A percentile compares a stretch with the other conserved stretches of the same genome.
phyloP scores from a whole-genome alignment of 805 yeast species.

The Candida mattraensis region DNA sequence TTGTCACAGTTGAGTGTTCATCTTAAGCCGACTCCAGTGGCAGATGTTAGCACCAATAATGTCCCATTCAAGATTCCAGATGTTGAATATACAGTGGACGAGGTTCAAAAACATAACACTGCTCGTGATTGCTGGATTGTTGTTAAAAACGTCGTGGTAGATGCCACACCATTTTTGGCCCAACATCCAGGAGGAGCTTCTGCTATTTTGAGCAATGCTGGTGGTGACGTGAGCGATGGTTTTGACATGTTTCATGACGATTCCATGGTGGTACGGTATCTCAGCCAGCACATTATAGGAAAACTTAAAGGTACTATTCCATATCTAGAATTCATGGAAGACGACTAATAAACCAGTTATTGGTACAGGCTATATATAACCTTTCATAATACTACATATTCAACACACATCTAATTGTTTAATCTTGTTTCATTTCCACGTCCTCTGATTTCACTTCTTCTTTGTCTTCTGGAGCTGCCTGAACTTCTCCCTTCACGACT shows the following conservation, averaged over 20 bases:
- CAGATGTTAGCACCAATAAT: slow-evolving; percentile 10
- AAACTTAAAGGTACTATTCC: slow-evolving; percentile 48
- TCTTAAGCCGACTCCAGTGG: slow-evolving; percentile 6
- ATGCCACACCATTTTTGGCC: slow-evolving; percentile 43
- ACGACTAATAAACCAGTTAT: background rate
- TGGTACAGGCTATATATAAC: too few species aligned
- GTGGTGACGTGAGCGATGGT: slow-evolving; percentile 64
- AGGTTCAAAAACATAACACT: slow-evolving; percentile 47
- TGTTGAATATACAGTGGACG: slow-evolving; percentile 46
- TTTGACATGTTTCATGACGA: slow-evolving; percentile 62
- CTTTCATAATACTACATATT: too few species aligned
- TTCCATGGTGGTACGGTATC: slow-evolving; percentile 49
- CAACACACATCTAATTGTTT: too few species aligned
- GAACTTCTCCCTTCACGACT: too few species aligned
- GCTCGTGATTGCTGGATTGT: slow-evolving; percentile 53
- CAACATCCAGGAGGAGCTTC: slow-evolving; percentile 78
- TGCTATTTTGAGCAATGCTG: slow-evolving; percentile 67
- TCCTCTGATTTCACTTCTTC: background rate
- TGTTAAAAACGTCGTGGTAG: slow-evolving; percentile 51
- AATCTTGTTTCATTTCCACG: too few species aligned
- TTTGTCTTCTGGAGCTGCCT: background rate
- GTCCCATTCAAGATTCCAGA: slow-evolving; percentile 41
- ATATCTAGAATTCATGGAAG: slow-evolving; percentile 31
- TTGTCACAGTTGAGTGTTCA: slow-evolving; percentile 12
- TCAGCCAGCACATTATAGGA: slow-evolving; percentile 49